These are phyloP conservation scores for Cryptosporidium parvum DNA, from an alignment of 169 alveolate species.

Conservation along the genomic window DNA sequence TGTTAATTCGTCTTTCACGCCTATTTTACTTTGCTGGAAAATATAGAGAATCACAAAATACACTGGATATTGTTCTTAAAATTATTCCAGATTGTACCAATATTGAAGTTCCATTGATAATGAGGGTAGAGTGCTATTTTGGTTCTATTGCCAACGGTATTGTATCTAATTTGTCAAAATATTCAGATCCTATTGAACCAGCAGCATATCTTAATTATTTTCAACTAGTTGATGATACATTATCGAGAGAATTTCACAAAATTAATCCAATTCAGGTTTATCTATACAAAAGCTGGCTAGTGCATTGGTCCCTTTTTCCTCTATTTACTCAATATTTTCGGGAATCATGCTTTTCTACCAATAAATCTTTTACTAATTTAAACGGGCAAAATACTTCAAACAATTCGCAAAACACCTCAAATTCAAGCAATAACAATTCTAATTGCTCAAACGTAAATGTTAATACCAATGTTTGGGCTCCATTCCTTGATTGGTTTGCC, in stretches of 20 bases:
- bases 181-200: conserved; percentile 43
- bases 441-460: conserved; percentile 8
- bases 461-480: conserved; percentile 52
- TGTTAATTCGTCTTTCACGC: conserved; percentile 48
- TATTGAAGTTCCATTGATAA: conserved; percentile 48
- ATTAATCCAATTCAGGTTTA: conserved; percentile 65
- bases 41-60: conserved; percentile 60
- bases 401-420: neutral
- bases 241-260: conserved; percentile 67
- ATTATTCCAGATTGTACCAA: conserved; percentile 67
- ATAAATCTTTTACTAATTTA: neutral
- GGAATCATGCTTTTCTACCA: conserved; percentile 26
- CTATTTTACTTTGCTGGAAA: conserved; percentile 50
- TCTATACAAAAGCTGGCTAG: conserved; percentile 65
- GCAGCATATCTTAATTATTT: conserved; percentile 60
- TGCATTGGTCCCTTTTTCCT: conserved; percentile 73
- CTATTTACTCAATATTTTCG: conserved; percentile 66
- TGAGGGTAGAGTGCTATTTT: conserved; percentile 62
- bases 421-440: neutral
- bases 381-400: neutral
- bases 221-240: conserved; percentile 64
- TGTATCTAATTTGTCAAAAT: conserved; percentile 43
- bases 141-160: conserved; percentile 74
- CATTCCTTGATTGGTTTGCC: conserved; percentile 73
- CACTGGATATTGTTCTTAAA: conserved; percentile 42